Percentiles rank a stretch among this genome's conserved stretches.
These are phyloP conservation scores for Halenospora varia DNA, from an alignment of 495 filamentous ascomycete genomes.

Conservation along the genomic window DNA sequence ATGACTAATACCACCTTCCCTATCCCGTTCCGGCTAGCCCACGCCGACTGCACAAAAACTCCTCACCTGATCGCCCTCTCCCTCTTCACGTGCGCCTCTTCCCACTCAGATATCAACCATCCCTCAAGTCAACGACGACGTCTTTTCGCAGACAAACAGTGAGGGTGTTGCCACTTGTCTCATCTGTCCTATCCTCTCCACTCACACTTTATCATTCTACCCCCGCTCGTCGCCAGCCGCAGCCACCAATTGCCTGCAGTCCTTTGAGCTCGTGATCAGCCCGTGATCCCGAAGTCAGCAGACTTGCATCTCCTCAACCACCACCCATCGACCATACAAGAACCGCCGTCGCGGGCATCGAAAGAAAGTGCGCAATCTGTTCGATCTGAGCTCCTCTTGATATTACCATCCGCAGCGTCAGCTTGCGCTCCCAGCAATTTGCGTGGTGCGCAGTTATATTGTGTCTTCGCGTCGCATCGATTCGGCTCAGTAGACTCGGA, in stretches of 20 bases:
- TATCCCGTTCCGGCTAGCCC: too few relatives aligned
- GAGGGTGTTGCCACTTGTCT: constrained; percentile 19
- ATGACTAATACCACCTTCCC: not conserved
- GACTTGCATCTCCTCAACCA: constrained; percentile 4
- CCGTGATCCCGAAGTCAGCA: constrained; percentile 17
- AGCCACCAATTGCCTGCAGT: constrained; percentile 7
- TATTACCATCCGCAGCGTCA: not conserved
- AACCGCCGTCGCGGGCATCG: not conserved
- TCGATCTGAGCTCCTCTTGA: constrained; percentile 2
- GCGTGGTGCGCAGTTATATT: constrained; percentile 7
- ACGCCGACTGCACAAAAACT: too few relatives aligned
- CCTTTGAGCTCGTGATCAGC: constrained; percentile 15
- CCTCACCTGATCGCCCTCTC: constrained; percentile 11
- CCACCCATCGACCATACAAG: constrained; percentile 6
- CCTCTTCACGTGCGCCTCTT: not conserved
- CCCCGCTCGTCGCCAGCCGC: not conserved
- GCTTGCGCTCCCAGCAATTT: not conserved
- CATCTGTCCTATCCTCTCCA: constrained; percentile 4
- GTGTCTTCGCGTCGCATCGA: constrained; percentile 22
- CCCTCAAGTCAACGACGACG: not conserved
- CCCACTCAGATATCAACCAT: constrained; percentile 3
- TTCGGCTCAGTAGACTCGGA: not conserved
- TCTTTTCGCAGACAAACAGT: constrained; percentile 1
- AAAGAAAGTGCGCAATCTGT: constrained; percentile 1
- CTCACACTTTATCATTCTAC: not conserved